A percentile compares a stretch with the other conserved stretches of the same genome.
phyloP scores from a whole-genome alignment of 441 rosid species.

The Eugenia klotzschiana region DNA sequence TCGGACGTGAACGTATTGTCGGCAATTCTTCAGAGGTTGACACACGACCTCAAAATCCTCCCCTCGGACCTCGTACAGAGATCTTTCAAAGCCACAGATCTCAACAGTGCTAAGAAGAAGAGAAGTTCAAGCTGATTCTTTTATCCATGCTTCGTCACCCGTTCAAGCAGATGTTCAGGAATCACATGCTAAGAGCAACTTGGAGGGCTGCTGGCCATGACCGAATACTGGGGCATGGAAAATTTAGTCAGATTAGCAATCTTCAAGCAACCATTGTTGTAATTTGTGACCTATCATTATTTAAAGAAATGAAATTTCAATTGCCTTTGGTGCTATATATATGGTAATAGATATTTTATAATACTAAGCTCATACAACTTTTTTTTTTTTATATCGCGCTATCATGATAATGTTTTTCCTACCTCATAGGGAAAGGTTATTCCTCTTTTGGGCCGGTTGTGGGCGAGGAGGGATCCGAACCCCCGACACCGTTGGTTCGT shows the following conservation, averaged over 20 bases:
- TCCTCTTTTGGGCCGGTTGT: no score
- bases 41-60: slow-evolving; percentile 43
- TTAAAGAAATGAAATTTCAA: neutral
- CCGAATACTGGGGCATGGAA: neutral
- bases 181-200: neutral
- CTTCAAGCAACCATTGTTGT: neutral
- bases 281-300: neutral
- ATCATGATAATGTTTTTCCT: no score
- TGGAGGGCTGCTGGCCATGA: neutral
- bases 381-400: no score
- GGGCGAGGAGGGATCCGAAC: no score
- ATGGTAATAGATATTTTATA: neutral
- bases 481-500: no score
- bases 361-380: neutral
- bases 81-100: slow-evolving; percentile 32
- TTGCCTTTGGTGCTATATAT: neutral
- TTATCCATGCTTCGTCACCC: neutral
- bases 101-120: slow-evolving; percentile 29
- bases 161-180: neutral
- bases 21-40: slow-evolving; percentile 49
- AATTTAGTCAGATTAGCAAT: neutral
- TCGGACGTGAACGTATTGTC: slow-evolving; percentile 54
- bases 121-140: slow-evolving; percentile 23
- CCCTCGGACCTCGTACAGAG: slow-evolving; percentile 33
- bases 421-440: no score